phyloP scores from a whole-genome alignment of 2,329 filamentous ascomycete species.

The Fusarium fujikuroi region DNA sequence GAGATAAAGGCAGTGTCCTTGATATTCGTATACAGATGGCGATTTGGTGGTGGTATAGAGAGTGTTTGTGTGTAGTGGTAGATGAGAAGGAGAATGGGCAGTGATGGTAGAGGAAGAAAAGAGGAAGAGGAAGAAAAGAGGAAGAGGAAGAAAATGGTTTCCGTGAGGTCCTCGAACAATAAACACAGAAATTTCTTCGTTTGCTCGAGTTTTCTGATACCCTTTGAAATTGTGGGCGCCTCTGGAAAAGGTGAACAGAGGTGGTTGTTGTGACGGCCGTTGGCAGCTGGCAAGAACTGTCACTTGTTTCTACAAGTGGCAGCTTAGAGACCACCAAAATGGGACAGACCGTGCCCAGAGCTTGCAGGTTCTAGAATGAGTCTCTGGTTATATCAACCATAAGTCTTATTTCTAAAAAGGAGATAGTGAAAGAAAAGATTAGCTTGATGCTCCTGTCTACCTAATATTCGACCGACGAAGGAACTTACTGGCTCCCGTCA shows the following conservation, averaged over 20 bases:
- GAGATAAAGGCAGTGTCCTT: neutral
- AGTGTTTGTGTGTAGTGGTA: neutral
- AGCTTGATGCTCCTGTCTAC: neutral
- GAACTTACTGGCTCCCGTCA: neutral
- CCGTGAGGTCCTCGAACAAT: neutral
- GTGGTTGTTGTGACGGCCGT: constrained; percentile 2
- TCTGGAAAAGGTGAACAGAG: neutral
- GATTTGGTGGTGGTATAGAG: neutral
- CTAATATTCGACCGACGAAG: neutral
- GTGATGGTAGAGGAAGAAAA: neutral
- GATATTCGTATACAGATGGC: neutral
- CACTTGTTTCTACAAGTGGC: neutral
- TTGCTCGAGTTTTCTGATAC: neutral
- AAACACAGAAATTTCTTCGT: neutral
- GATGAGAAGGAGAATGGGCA: constrained; percentile 9
- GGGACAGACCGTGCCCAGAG: neutral
- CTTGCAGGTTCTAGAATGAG: neutral
- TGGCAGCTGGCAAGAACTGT: constrained; percentile 30
- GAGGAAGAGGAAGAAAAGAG: neutral
- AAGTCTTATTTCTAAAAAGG: neutral
- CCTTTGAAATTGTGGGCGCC: neutral
- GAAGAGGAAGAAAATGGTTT: neutral
- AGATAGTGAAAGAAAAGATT: neutral
- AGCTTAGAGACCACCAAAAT: neutral
- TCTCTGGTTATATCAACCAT: neutral